These are phyloP conservation scores for Gastrodia elata DNA, from an alignment of 106 monocot genomes.

Conservation along the genomic window DNA sequence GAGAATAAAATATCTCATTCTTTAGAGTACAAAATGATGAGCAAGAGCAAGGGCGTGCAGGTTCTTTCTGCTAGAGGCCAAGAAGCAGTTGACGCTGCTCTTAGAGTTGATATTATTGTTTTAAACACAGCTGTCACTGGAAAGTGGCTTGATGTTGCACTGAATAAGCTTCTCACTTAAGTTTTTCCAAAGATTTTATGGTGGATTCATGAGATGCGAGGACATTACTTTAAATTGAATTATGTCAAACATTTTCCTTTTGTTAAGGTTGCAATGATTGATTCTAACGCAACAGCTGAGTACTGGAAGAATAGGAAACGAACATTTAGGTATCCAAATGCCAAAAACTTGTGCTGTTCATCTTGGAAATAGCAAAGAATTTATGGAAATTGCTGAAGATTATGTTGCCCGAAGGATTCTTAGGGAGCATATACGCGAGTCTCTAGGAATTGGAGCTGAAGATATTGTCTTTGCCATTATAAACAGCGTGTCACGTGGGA, in stretches of 20 bases:
- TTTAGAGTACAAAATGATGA: constrained; percentile 80
- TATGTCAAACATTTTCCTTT: constrained; percentile 89
- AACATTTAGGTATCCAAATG: constrained; percentile 84
- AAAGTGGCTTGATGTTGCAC: constrained; percentile 89
- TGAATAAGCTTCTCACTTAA: constrained; percentile 44
- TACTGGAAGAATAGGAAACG: constrained; percentile 91
- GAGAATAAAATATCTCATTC: constrained; percentile 44
- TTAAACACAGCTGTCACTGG: constrained; percentile 98
- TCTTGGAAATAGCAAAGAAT: constrained; percentile 89
- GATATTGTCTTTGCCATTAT: constrained; percentile 87
- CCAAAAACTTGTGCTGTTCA: constrained; percentile 91
- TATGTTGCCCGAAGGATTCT: constrained; percentile 69
- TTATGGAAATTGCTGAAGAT: constrained; percentile 92
- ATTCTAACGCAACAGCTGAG: constrained; percentile 74
- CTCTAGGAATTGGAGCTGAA: constrained; percentile 65
- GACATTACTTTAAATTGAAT: constrained; percentile 92
- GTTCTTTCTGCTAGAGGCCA: constrained; percentile 55
- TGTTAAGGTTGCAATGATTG: constrained; percentile 96
- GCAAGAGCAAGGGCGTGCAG: constrained; percentile 72
- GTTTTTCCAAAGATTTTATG: constrained; percentile 89
- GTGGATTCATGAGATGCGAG: constrained; percentile 99
- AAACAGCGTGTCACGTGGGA: constrained; percentile 96
- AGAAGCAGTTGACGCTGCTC: constrained; percentile 63
- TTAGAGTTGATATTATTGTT: constrained; percentile 74
- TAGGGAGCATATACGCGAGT: constrained; percentile 75